Evolutionary conservation across 2,329 filamentous ascomycete species (phyloP), one percentile per base, ranked within the genome.

Genomic region (Cladosporium oxysporum): DNA sequence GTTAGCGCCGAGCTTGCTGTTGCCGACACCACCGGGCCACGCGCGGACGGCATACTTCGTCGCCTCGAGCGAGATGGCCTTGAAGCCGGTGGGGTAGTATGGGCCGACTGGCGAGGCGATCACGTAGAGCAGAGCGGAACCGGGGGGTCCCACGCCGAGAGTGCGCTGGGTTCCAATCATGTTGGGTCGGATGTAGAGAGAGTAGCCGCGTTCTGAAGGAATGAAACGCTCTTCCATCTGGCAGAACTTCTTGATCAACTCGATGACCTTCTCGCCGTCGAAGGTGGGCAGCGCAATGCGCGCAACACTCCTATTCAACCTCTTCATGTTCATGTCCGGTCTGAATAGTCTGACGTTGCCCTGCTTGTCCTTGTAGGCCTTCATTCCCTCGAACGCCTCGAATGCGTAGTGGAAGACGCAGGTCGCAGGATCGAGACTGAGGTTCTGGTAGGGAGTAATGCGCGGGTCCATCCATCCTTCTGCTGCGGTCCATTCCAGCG

Each of bases 321-420:
- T 90, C 70, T 85, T 89, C 94, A 98, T 98, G 84, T 99, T 99
- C 86, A 88, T 95, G 78, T 96, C 90, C 2, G 95, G 95, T 37
- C 95, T 88, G 86, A 99, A 99, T 64, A 99, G 84, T 64, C 94
- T 89, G 72, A 97, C 87, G 67, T 88, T 82, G 72, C 92, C 92
- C 52, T 87, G 77, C 74, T 85, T 87, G 82, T 96, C 92, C 80
- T 94, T 96, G 86, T 99, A 99, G 67, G 95, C 95, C 84, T 99
- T 99, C 93, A 98, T 97, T 72, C 95, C 95, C 83, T 99, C 95
- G 80, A 99, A 99, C 79, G 91, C 95, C 80, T 96, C 92, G 77
- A 98, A 98, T 58, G 92, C 95, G 81, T 99, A 99, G 86, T 99
- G 95, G 82, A 99, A 94, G 69, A 98, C 95, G 82, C 93, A 98